Base-by-base conservation (phyloP, 2,329 filamentous ascomycete genomes). In the Chaetothyriales sp. region DNA sequence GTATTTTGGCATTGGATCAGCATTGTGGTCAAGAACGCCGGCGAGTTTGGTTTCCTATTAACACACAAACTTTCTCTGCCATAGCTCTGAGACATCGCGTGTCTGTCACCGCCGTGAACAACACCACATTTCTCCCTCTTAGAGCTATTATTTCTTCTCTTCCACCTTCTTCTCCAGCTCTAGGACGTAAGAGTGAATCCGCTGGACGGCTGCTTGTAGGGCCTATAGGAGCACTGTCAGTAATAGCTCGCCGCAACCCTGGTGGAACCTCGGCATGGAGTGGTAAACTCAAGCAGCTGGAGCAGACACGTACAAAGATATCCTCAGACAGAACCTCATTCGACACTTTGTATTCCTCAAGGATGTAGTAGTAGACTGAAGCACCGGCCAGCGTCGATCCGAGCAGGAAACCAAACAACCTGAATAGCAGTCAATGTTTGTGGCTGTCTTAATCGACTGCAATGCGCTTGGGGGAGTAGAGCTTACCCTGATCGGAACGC, bases 251-350 rank as follows among this genome's bases (percentile, higher is more conserved):
- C 9, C 3, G n/a, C 15, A 33, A 22, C 18, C 6, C 25, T 18
- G 19, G 45, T 46, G 5, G 45, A 18, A 18, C 45, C 5, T 46
- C 5, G 4, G 19, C 18, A n/a, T n/a, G 22, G 22, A 25, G 5
- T 37, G 22, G 18, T 22, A n/a, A 44, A n/a, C 13, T 18, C 10
- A 5, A 13, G 25, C n/a, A 40, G 18, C 15, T 28, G 22, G 51
- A 15, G 18, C 9, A 51, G 46, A 50, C 51, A 83, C 87, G 70
- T 78, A 95, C 90, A 71, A 90, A 90, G 68, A 97, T 95, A 70
- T 97, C 90, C 71, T 95, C 89, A 55, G 84, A 90, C 70, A 97
- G 74, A 65, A 95, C 78, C 71, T 94, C 86, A 73, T 95, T 97
- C 61, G 88, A 86, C 44, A 89, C 77, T 72, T 89, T 88, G 75